Conservation (phyloP, 1,284 basidiomycete species). For the Marasmius sp. region DNA sequence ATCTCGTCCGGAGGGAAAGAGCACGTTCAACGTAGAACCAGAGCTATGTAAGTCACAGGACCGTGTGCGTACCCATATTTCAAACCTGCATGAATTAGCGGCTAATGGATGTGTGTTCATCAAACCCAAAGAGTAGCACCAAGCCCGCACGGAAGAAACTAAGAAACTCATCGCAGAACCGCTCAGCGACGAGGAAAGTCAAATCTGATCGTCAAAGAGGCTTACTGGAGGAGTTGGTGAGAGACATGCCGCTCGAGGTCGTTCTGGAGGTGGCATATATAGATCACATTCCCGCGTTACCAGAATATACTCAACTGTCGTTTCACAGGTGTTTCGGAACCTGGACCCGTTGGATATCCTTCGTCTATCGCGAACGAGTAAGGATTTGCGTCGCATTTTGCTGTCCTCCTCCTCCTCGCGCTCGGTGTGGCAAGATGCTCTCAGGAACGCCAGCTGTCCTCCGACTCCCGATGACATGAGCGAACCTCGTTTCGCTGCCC, state of each 20-base stretch:
- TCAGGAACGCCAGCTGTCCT: not conserved
- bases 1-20: too few relatives aligned
- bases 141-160: too few relatives aligned
- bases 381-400: not conserved
- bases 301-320: not conserved
- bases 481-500: not conserved
- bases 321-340: not conserved
- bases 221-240: not conserved
- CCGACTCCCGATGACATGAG: not conserved
- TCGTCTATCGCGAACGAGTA: not conserved
- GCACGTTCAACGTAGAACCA: too few relatives aligned
- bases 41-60: too few relatives aligned
- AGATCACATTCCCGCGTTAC: not conserved
- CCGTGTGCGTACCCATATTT: too few relatives aligned
- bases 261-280: not conserved
- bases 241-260: not conserved
- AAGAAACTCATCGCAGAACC: too few relatives aligned
- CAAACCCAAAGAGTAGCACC: too few relatives aligned
- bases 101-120: too few relatives aligned
- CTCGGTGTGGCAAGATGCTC: not conserved
- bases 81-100: too few relatives aligned
- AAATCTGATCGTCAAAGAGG: not conserved
- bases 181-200: not conserved
- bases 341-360: not conserved
- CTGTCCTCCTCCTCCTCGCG: not conserved